A percentile compares a stretch with the other conserved stretches of the same genome.
Evolutionary conservation across 2,329 filamentous ascomycete species (phyloP).

Genomic region (Massarina eburnea): DNA sequence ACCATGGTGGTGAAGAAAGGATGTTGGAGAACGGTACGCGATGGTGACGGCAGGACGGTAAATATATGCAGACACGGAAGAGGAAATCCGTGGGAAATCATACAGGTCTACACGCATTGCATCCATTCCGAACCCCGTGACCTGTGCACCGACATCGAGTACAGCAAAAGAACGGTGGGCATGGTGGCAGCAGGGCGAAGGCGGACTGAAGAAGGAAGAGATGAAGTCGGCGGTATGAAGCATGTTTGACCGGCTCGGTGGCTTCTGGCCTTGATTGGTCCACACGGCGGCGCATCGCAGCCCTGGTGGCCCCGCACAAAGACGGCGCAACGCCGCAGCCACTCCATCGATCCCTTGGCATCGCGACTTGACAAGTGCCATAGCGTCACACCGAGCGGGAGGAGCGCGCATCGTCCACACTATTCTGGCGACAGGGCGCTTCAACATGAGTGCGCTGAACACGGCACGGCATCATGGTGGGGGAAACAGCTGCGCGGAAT

Average conservation of each 20-base stretch:
- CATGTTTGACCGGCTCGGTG: constrained; percentile 1
- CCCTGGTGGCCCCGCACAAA: constrained; percentile 7
- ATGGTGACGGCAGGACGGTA: too few species aligned
- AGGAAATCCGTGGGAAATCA: too few species aligned
- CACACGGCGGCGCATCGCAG: constrained; percentile 6
- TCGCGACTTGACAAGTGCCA: constrained; percentile 5
- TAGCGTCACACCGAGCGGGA: constrained; percentile 5
- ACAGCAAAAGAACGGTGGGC: background rate
- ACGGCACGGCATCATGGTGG: background rate
- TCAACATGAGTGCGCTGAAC: background rate
- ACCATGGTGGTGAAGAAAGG: too few species aligned
- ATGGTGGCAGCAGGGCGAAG: background rate
- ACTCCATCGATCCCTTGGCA: constrained; percentile 8
- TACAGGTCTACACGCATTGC: too few species aligned
- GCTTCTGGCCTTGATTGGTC: constrained; percentile 29
- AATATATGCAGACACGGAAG: too few species aligned
- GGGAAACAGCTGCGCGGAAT: background rate
- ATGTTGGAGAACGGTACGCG: too few species aligned
- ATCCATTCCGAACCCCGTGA: too few species aligned
- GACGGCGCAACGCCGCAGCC: constrained; percentile 36
- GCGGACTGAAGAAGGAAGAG: background rate
- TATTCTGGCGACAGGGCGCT: background rate
- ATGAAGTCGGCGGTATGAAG: constrained; percentile 1
- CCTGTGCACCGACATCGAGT: too few species aligned
- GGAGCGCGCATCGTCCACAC: background rate